phyloP scores from a whole-genome alignment of 106 monocot species.

The Apostasia shenzhenica region DNA sequence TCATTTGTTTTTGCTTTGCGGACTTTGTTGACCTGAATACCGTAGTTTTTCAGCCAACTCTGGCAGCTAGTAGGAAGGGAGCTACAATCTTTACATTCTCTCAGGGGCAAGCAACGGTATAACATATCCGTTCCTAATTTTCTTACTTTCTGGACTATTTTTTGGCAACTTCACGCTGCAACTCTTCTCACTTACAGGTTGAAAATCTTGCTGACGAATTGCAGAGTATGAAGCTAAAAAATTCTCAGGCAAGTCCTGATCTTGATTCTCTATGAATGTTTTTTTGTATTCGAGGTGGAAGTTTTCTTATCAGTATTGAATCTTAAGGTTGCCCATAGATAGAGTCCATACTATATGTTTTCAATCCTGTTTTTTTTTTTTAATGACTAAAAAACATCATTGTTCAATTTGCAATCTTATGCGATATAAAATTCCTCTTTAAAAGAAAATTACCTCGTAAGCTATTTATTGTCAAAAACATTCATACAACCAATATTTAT shows the following conservation, averaged over 20 bases:
- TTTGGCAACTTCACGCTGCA: neutral
- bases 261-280: neutral
- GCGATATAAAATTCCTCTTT: too few relatives aligned
- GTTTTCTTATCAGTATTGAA: neutral
- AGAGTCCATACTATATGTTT: too few relatives aligned
- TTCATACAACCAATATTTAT: too few relatives aligned
- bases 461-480: too few relatives aligned
- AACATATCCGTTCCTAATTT: neutral
- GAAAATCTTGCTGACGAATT: constrained; percentile 2
- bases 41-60: constrained; percentile 5
- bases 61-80: neutral
- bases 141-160: neutral
- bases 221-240: neutral
- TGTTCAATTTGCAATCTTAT: too few relatives aligned
- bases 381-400: too few relatives aligned
- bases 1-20: too few relatives aligned
- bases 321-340: too few relatives aligned
- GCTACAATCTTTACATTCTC: constrained; percentile 7
- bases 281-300: neutral
- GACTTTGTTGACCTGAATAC: too few relatives aligned
- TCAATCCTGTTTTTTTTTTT: too few relatives aligned
- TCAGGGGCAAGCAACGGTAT: constrained; percentile 6
- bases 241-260: neutral
- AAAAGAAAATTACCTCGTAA: too few relatives aligned
- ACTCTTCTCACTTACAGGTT: neutral